A percentile compares a stretch with the other conserved stretches of the same genome.
These are phyloP conservation scores for Hymenoscyphus fructigenus DNA, from an alignment of 2,329 filamentous ascomycete genomes.

Conservation along the genomic window DNA sequence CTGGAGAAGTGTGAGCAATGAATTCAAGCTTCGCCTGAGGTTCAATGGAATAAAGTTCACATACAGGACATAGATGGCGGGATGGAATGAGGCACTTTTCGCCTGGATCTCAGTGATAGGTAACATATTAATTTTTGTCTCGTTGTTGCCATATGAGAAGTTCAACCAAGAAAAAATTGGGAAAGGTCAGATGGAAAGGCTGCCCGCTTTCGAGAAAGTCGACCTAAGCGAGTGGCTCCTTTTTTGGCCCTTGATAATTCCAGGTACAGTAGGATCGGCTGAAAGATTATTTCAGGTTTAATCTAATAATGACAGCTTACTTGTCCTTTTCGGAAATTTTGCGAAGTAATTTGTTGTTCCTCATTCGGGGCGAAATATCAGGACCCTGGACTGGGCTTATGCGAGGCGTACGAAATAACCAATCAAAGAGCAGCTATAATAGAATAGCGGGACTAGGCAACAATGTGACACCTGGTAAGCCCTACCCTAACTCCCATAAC, in stretches of 20 bases:
- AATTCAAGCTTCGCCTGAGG: not conserved
- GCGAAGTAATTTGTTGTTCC: too few relatives aligned
- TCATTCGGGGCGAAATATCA: too few relatives aligned
- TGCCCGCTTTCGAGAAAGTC: too few relatives aligned
- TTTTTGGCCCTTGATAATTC: not conserved
- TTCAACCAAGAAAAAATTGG: too few relatives aligned
- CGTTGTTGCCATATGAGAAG: not conserved
- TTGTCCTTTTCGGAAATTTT: too few relatives aligned
- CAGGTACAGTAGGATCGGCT: not conserved
- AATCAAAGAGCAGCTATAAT: not conserved
- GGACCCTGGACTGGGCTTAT: too few relatives aligned
- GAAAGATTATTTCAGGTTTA: too few relatives aligned
- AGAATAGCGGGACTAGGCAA: not conserved
- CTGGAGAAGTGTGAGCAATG: conserved; percentile 45
- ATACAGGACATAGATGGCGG: conserved; percentile 77
- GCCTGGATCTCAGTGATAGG: conserved; percentile 7
- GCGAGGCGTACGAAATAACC: too few relatives aligned
- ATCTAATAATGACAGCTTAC: too few relatives aligned
- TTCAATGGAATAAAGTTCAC: conserved; percentile 29
- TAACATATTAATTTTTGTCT: conserved; percentile 5
- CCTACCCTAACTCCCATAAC: not conserved
- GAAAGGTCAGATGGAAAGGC: too few relatives aligned
- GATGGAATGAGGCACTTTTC: conserved; percentile 44
- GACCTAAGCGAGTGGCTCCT: not conserved
- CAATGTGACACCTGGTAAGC: not conserved